Base-by-base conservation (phyloP, 495 filamentous ascomycete species). In the Platismatia glauca region DNA sequence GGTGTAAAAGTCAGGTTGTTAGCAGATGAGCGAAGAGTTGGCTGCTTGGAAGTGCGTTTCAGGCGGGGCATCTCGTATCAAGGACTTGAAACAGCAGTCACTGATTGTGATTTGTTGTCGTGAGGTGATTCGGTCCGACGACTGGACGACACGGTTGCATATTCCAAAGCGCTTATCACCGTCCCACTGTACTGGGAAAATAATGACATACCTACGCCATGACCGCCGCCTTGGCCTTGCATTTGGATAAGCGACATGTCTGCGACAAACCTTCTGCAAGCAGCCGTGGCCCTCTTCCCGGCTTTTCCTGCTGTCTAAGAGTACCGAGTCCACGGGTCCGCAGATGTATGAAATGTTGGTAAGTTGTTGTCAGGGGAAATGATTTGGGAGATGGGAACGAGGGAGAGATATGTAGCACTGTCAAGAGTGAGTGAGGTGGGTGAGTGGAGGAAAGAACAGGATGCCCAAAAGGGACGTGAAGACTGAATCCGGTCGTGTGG, bases 111-210 rank as follows among this genome's bases (percentile, higher is more conserved):
- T 48, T 48, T 9, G 35, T n/a, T 58, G 4, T n/a, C 0, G 55
- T 57, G 52, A 52, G 48, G 13, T 5, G 13, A 31, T 16, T 31
- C 8, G 24, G 24, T 52, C 24, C 18, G 13, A 29, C 4, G 48
- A 4, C 4, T 5, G 16, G 24, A 27, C 18, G 41, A 58, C 61
- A 53, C 48, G 53, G 13, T 37, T 48, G 60, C 55, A 29, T 18
- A 52, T 62, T 38, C 55, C 53, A 57, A 39, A 63, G 61, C 61
- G 61, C 61, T 63, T 63, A 63, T 63, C 61, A 58, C 5, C 29
- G 41, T 31, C 22, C 22, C n/a, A 46, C 0, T 27, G 22, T 5
- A 0, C 20, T 2, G 24, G 20, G 8, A 24, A 24, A 46, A 43
- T 43, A 56, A 56, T 6, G 1, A 57, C 63, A 60, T 64, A 64